These are phyloP conservation scores for Jaltomata sinuosa DNA, from an alignment of 257 asterid species.

Conservation along the genomic window DNA sequence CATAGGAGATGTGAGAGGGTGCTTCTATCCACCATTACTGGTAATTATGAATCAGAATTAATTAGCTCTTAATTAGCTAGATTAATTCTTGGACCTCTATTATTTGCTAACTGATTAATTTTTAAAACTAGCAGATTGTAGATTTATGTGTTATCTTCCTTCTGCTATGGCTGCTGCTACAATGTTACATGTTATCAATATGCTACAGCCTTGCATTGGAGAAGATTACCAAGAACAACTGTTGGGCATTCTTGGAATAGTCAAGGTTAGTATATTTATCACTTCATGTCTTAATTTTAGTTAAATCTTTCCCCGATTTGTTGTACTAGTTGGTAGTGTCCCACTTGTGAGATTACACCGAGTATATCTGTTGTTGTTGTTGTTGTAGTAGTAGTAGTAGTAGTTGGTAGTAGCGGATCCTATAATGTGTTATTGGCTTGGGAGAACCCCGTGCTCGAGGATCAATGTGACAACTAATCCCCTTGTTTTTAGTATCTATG, in stretches of 20 bases:
- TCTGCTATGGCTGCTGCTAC: constrained; percentile 80
- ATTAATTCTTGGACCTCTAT: neutral
- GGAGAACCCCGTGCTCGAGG: neutral
- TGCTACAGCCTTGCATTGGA: constrained; percentile 41
- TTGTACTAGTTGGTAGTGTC: neutral
- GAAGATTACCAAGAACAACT: constrained; percentile 45
- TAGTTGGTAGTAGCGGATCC: neutral
- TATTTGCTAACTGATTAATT: neutral
- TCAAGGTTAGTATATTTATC: constrained; percentile 34
- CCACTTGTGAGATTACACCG: neutral
- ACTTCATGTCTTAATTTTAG: neutral
- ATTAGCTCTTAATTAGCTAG: neutral
- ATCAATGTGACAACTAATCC: neutral
- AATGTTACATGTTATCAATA: constrained; percentile 55
- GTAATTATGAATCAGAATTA: neutral
- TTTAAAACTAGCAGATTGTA: constrained; percentile 38
- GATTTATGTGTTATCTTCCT: constrained; percentile 52
- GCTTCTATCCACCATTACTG: constrained; percentile 37
- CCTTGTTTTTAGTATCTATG: neutral
- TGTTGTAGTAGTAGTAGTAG: neutral
- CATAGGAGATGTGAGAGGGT: constrained; percentile 39
- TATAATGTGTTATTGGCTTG: neutral
- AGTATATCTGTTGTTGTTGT: neutral
- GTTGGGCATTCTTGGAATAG: constrained; percentile 50
- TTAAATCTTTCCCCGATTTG: neutral